Evolutionary conservation across 768 basidiomycete species (phyloP).

Genomic region (Paxillus ammoniavirescens): DNA sequence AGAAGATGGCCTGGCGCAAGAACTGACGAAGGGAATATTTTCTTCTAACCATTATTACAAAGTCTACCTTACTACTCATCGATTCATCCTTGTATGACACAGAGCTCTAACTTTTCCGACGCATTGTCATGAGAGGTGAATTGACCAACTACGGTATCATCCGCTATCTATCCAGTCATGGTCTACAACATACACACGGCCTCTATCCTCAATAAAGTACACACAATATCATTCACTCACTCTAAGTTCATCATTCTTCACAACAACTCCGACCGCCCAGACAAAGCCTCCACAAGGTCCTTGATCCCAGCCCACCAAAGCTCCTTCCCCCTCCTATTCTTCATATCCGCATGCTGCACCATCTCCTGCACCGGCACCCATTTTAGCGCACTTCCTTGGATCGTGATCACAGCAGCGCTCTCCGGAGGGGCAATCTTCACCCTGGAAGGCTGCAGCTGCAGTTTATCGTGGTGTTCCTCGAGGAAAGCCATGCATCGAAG

Average conservation of each 20-base stretch:
- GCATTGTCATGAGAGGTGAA: no score
- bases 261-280: slow-evolving; percentile 59
- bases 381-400: slow-evolving; percentile 75
- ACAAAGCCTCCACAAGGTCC: slow-evolving; percentile 71
- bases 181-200: no score
- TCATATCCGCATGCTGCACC: slow-evolving; percentile 86
- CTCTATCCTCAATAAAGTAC: no score
- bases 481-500: slow-evolving; percentile 94
- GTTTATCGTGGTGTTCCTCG: slow-evolving; percentile 68
- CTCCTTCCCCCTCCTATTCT: slow-evolving; percentile 74
- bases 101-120: no score
- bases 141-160: no score
- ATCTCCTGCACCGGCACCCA: slow-evolving; percentile 88
- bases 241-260: slow-evolving; percentile 10
- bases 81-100: no score
- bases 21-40: neutral
- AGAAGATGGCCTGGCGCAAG: neutral
- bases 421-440: slow-evolving; percentile 56
- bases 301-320: slow-evolving; percentile 78
- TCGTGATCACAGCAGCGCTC: slow-evolving; percentile 86
- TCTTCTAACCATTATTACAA: no score
- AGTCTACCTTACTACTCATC: neutral
- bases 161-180: no score
- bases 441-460: slow-evolving; percentile 52
- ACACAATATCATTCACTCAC: no score